Conservation (phyloP, 169 alveolate species). For the Cyclospora cayetanensis region DNA sequence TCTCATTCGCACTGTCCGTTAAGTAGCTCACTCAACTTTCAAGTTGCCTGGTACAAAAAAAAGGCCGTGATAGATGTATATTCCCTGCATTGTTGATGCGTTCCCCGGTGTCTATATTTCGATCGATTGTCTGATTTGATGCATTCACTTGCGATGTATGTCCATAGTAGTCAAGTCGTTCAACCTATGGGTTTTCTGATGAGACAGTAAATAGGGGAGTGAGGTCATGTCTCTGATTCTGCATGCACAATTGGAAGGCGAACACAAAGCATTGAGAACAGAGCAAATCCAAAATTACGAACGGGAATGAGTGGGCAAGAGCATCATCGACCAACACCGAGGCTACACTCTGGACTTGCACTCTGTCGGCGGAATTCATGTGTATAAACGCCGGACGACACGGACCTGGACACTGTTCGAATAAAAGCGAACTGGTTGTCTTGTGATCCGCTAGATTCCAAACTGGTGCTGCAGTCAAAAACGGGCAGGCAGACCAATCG, state of each 20-base stretch:
- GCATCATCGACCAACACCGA: not conserved
- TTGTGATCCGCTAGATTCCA: conserved; percentile 23
- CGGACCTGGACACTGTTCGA: conserved; percentile 55
- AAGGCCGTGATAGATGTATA: too few species aligned
- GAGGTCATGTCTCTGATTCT: conserved; percentile 11
- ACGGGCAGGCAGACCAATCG: too few species aligned
- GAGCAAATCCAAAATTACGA: not conserved
- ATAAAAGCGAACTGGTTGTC: conserved; percentile 58
- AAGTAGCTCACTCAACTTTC: too few species aligned
- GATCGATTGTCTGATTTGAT: too few species aligned
- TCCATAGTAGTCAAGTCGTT: not conserved
- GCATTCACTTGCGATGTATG: not conserved
- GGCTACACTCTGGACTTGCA: not conserved
- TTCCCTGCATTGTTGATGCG: too few species aligned
- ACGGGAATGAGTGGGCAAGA: not conserved
- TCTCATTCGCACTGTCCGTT: too few species aligned
- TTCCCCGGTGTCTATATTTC: too few species aligned
- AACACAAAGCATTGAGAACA: not conserved
- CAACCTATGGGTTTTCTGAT: not conserved
- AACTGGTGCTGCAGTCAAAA: not conserved
- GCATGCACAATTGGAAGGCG: not conserved
- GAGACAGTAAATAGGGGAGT: not conserved
- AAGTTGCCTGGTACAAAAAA: too few species aligned
- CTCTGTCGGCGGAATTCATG: too few species aligned
- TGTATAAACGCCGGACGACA: not conserved